Conservation (phyloP, 106 monocot species). For the Phalaenopsis equestris region DNA sequence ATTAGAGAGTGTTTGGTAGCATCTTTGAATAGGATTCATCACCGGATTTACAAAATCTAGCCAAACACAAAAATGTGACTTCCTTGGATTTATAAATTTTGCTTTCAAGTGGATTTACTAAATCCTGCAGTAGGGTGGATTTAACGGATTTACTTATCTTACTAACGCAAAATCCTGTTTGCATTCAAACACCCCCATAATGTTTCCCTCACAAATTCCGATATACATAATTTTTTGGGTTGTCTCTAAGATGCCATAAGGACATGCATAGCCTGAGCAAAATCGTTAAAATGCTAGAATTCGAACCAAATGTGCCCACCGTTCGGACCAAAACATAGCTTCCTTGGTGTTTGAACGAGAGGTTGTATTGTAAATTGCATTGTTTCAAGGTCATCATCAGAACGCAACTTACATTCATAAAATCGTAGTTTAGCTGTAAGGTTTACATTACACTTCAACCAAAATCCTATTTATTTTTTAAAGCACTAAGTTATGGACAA, state of each 20-base stretch:
- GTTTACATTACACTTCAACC: neutral
- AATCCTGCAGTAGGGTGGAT: no score
- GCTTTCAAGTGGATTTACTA: no score
- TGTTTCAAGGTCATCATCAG: neutral
- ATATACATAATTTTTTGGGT: neutral
- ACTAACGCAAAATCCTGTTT: no score
- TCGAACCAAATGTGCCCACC: neutral
- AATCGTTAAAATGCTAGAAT: neutral
- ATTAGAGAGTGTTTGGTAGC: neutral
- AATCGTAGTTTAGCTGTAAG: neutral
- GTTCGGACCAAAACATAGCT: neutral
- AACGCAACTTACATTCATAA: neutral
- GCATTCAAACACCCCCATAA: no score
- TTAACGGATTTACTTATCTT: no score
- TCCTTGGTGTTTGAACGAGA: neutral
- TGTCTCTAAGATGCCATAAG: neutral
- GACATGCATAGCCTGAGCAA: neutral
- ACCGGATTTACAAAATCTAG: no score
- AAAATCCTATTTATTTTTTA: neutral
- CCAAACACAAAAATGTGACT: no score
- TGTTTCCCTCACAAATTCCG: neutral
- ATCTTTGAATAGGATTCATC: no score
- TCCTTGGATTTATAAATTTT: no score
- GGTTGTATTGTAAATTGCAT: neutral
- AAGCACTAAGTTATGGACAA: no score